Evolutionary conservation across 2,329 filamentous ascomycete species (phyloP), one percentile per base, ranked within the genome.

Genomic region (Aspergillus sp.): DNA sequence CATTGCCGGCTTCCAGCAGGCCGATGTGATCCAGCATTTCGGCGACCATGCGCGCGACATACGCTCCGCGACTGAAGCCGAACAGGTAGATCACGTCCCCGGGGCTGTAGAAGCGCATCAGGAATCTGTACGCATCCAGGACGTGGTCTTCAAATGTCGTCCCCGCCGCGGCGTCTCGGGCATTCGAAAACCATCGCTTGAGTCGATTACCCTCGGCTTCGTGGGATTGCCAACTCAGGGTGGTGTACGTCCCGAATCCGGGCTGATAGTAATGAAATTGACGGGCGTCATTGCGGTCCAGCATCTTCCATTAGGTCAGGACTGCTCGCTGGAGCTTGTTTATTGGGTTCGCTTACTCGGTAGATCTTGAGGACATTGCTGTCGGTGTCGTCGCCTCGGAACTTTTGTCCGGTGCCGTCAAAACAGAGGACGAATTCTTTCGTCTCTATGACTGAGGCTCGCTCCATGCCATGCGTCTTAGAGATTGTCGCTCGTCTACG

Each of bases 11-110:
- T 2, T 83, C 86, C 11, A 92, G 75, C 0, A 92, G 76, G 0
- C 89, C 88, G 49, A 91, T 83, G 58, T 88, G 84, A 62, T 91
- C 87, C 11, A 91, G 78, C 88, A 91, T 91, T 64, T 92, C 88
- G 0, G 88, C 88, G 0, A 88, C 71, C 63, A 88, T 88, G 1
- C 85, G 80, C 0, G 85, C 86, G 38, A 86, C 85, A 63, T 88
- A 88, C 1, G 85, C 81, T n/a, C 86, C 86, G 13, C 86, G 79
- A 10, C 81, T 85, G 72, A 88, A 88, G 1, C 86, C 86, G 55
- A 88, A 88, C 69, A 88, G 81, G 65, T 84, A 87, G 25, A 87
- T 85, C 45, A 72, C 67, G 47, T 74, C 69, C 17, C 71, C 72
- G 0, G 34, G 34, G 34, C 14, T 14, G 66, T 88, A 88, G 65